Evolutionary conservation across 306 rosid genomes (phyloP).

Genomic region (Calophaca sinica): DNA sequence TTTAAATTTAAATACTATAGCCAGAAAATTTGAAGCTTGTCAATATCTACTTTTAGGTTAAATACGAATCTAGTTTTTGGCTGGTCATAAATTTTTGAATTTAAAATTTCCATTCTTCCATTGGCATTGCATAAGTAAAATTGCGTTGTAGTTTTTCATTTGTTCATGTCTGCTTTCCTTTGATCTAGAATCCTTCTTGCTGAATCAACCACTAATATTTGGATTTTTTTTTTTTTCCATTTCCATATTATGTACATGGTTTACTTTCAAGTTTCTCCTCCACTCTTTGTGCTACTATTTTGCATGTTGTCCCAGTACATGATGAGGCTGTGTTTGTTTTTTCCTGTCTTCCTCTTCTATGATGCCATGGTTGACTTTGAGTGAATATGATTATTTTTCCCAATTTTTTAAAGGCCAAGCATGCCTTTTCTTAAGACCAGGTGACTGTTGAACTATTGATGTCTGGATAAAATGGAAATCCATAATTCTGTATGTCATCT

Average conservation of each 20-base stretch:
- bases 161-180: no score
- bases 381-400: neutral
- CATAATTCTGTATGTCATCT: conserved; percentile 5
- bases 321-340: neutral
- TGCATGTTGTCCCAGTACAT: neutral
- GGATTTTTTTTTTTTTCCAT: no score
- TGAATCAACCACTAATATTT: no score
- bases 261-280: neutral
- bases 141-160: no score
- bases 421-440: conserved; percentile 1
- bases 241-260: neutral
- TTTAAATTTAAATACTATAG: neutral
- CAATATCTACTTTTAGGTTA: neutral
- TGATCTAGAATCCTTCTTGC: no score
- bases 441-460: conserved; percentile 16
- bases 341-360: neutral
- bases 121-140: no score
- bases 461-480: conserved; percentile 3
- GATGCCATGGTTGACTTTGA: conserved; percentile 1
- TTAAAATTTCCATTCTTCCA: no score
- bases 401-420: conserved; percentile 12
- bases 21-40: neutral
- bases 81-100: no score
- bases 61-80: neutral
- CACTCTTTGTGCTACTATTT: neutral